These are phyloP conservation scores for Gryganskiella cystojenkinii DNA, from an alignment of 192 early-diverging fungal genomes.

Conservation along the genomic window DNA sequence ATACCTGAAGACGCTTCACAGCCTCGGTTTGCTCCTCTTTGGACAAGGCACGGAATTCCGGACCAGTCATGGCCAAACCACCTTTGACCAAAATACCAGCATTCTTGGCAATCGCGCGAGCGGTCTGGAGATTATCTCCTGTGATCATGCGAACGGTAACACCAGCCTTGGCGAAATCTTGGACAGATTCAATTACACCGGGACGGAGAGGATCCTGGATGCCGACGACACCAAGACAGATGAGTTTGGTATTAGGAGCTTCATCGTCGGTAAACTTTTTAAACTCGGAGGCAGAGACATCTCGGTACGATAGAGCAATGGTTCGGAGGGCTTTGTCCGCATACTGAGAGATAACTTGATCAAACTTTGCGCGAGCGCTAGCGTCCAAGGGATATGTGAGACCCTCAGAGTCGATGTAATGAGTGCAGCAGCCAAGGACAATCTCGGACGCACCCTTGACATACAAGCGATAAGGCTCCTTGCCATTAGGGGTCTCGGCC, in stretches of 20 bases:
- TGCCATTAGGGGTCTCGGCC: conserved; percentile 48
- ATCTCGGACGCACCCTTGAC: conserved; percentile 87
- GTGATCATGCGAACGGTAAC: conserved; percentile 92
- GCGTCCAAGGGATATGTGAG: conserved; percentile 54
- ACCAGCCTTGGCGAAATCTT: conserved; percentile 80
- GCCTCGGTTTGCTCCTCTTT: conserved; percentile 70
- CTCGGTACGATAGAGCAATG: conserved; percentile 76
- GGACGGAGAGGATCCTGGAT: conserved; percentile 90
- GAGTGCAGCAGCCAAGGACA: conserved; percentile 68
- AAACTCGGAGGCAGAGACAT: conserved; percentile 56
- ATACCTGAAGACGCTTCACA: conserved; percentile 79
- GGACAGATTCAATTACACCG: conserved; percentile 80
- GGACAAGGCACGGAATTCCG: conserved; percentile 77
- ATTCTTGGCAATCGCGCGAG: conserved; percentile 86
- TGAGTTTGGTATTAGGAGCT: conserved; percentile 60
- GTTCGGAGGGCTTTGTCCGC: conserved; percentile 79
- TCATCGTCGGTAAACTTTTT: conserved; percentile 62
- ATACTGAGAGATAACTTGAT: conserved; percentile 63
- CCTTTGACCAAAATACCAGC: conserved; percentile 84
- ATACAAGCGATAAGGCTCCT: conserved; percentile 62
- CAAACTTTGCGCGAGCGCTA: conserved; percentile 49
- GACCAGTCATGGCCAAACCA: conserved; percentile 82
- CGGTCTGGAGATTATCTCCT: conserved; percentile 86
- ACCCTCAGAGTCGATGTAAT: conserved; percentile 66
- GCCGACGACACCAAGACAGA: conserved; percentile 80